Percentiles rank a stretch among this genome's conserved stretches.
These are phyloP conservation scores for Cryphonectria nitschkei DNA, from an alignment of 2,329 filamentous ascomycete species.

Conservation along the genomic window DNA sequence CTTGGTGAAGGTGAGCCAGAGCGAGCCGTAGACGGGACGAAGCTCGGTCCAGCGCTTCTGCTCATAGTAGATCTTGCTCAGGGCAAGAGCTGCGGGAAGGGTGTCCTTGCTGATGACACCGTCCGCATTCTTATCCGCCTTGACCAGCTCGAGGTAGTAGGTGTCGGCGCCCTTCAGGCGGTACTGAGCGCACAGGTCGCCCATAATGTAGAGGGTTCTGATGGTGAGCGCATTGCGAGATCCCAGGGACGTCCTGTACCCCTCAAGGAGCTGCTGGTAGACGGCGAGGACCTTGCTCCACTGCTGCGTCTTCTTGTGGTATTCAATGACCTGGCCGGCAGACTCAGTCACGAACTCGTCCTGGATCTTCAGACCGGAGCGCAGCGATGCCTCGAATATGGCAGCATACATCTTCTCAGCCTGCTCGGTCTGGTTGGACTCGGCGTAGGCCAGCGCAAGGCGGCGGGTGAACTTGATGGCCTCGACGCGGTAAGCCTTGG, in stretches of 20 bases:
- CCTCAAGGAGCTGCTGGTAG: constrained; percentile 31
- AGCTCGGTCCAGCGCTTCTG: constrained; percentile 47
- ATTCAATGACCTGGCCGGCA: constrained; percentile 29
- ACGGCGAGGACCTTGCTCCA: constrained; percentile 31
- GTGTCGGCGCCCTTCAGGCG: constrained; percentile 32
- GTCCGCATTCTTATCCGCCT: constrained; percentile 37
- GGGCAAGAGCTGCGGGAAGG: constrained; percentile 45
- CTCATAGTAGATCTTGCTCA: constrained; percentile 49
- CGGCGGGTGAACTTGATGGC: constrained; percentile 30
- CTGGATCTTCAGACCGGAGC: constrained; percentile 31
- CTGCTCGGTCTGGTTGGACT: constrained; percentile 32
- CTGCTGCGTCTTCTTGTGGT: constrained; percentile 31
- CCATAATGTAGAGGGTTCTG: constrained; percentile 30
- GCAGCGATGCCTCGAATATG: constrained; percentile 32
- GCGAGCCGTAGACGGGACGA: constrained; percentile 44
- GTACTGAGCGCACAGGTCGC: constrained; percentile 32
- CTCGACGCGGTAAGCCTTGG: constrained; percentile 28
- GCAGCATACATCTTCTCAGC: constrained; percentile 31
- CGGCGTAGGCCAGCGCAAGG: constrained; percentile 27
- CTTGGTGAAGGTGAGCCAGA: constrained; percentile 49
- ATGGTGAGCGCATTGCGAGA: constrained; percentile 30
- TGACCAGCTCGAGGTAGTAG: constrained; percentile 35
- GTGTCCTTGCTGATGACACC: constrained; percentile 43
- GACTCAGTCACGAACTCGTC: constrained; percentile 32
- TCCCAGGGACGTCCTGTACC: constrained; percentile 29